These are phyloP conservation scores for Sordariomycetes sp. DNA, from an alignment of 2,329 filamentous ascomycete genomes.

Conservation along the genomic window DNA sequence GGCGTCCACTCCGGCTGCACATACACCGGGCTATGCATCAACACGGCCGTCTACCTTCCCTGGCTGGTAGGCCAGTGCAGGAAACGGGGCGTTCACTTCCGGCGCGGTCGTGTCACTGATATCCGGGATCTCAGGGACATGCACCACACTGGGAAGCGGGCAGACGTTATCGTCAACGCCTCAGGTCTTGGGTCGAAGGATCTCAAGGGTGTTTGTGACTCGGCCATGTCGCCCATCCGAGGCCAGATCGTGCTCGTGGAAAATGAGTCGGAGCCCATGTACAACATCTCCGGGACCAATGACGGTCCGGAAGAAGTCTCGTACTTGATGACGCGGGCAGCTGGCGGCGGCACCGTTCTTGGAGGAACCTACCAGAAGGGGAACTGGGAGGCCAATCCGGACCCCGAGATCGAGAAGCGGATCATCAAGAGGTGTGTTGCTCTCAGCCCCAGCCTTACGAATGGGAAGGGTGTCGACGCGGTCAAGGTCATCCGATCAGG, in stretches of 20 bases:
- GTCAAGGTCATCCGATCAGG: constrained; percentile 68
- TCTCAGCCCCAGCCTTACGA: constrained; percentile 48
- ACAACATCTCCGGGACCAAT: constrained; percentile 56
- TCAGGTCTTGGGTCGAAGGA: constrained; percentile 64
- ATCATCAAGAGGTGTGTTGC: constrained; percentile 69
- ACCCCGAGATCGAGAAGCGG: constrained; percentile 63
- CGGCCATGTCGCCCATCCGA: constrained; percentile 57
- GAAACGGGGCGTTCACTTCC: constrained; percentile 55
- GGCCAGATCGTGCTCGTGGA: constrained; percentile 77
- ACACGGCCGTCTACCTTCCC: constrained; percentile 74
- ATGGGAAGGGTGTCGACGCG: constrained; percentile 55
- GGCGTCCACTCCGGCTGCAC: constrained; percentile 61
- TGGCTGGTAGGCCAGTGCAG: constrained; percentile 76
- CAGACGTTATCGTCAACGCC: constrained; percentile 69
- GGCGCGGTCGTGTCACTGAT: constrained; percentile 51
- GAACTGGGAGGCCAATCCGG: constrained; percentile 66
- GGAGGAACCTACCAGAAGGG: constrained; percentile 72
- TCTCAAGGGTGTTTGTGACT: constrained; percentile 72
- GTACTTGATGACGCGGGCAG: constrained; percentile 75
- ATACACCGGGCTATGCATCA: constrained; percentile 84
- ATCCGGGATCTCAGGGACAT: constrained; percentile 50
- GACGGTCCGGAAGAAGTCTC: constrained; percentile 58
- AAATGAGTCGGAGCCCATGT: constrained; percentile 63
- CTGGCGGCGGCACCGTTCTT: constrained; percentile 65
- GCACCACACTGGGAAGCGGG: constrained; percentile 38